A percentile compares a stretch with the other conserved stretches of the same genome.
phyloP scores from a whole-genome alignment of 2,329 filamentous ascomycete species.

The Elsinoe australis region DNA sequence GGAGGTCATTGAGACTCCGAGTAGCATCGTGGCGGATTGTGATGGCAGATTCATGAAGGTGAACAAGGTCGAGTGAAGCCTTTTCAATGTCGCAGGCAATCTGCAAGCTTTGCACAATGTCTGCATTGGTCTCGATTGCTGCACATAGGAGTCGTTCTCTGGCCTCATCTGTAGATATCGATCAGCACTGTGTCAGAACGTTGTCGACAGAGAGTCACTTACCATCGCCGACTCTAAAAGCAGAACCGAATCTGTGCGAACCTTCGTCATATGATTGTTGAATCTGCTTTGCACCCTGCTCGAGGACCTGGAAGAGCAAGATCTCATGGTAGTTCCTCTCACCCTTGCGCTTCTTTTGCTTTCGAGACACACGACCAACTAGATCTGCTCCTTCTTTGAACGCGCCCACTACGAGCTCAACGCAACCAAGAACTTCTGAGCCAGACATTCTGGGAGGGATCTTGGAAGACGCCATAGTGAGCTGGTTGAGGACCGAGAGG shows the following conservation, averaged over 20 bases:
- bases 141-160: conserved; percentile 34
- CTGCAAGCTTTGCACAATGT: conserved; percentile 35
- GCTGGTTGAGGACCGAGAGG: not conserved
- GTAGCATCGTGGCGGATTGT: conserved; percentile 31
- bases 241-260: conserved; percentile 31
- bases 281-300: conserved; percentile 33
- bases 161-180: conserved; percentile 28
- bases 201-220: conserved; percentile 20
- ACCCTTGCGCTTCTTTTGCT: conserved; percentile 16
- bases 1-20: conserved; percentile 31
- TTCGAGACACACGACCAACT: conserved; percentile 28
- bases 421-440: conserved; percentile 34
- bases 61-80: conserved; percentile 30
- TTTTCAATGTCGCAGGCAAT: conserved; percentile 31
- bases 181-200: too few species aligned
- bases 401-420: conserved; percentile 37
- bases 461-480: conserved; percentile 4
- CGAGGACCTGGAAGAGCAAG: conserved; percentile 33
- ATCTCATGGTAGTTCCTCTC: conserved; percentile 32
- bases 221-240: conserved; percentile 35
- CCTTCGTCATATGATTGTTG: conserved; percentile 30
- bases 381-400: conserved; percentile 38
- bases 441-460: conserved; percentile 21
- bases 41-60: conserved; percentile 33
- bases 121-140: conserved; percentile 34